A percentile compares a stretch with the other conserved stretches of the same genome.
Evolutionary conservation across 345 rosid genomes (phyloP).

Genomic region (Eucalyptus decipiens): DNA sequence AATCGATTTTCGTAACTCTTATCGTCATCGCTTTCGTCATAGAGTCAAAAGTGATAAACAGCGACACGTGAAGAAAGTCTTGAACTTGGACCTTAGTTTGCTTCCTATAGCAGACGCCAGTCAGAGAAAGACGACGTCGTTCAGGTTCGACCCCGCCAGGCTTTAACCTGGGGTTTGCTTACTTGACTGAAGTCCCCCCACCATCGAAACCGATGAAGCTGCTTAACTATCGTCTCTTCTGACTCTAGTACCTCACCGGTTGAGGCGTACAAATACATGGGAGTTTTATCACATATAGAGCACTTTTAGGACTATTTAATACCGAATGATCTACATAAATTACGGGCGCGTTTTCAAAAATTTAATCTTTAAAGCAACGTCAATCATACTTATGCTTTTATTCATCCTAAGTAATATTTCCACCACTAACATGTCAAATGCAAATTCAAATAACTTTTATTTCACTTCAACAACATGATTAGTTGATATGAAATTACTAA

Average conservation of each 20-base stretch:
- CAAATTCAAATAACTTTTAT: background rate
- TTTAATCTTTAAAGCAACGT: background rate
- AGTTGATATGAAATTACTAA: background rate
- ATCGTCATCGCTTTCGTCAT: background rate
- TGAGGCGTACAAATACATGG: background rate
- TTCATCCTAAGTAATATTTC: background rate
- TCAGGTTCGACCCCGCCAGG: background rate
- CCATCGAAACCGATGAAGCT: background rate
- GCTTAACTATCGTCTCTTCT: background rate
- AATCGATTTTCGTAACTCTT: background rate
- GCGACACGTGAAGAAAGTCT: background rate
- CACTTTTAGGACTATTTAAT: background rate
- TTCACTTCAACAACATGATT: no score
- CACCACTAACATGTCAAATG: background rate
- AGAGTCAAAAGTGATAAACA: background rate
- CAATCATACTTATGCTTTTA: background rate
- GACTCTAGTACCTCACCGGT: background rate
- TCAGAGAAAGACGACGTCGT: background rate
- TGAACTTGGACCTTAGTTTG: background rate
- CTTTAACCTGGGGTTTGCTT: background rate
- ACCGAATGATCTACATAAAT: background rate
- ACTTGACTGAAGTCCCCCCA: background rate
- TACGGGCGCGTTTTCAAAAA: background rate
- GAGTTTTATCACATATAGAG: background rate
- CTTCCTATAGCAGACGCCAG: background rate